Evolutionary conservation across 106 monocot species (phyloP), one percentile per base, ranked within the genome.

Genomic region (Dendrobium huoshanense): DNA sequence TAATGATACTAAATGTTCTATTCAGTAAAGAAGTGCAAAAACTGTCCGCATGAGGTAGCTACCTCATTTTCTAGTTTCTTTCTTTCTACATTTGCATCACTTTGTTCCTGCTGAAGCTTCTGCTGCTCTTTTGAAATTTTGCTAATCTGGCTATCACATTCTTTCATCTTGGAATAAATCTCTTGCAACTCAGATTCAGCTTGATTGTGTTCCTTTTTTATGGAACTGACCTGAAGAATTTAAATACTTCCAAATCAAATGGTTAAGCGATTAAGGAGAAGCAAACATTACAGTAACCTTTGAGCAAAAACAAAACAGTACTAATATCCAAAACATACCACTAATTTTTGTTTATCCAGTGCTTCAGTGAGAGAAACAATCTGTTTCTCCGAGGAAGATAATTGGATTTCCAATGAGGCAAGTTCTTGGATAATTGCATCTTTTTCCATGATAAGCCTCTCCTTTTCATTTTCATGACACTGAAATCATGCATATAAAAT

Each of bases 1-100:
- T 58, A 16, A 68, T 70, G 10, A 20, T 17, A 47, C 49, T 8
- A 42, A n/a, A 37, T 37, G 17, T 55, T 31, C 47, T 4, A 74
- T 68, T 9, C 59, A 24, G 29, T 29, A 72, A n/a, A 22, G 33
- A 70, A 37, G 13, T n/a, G 1, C 70, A 79, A 74, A 2, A 59
- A 48, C 18, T 29, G 79, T 19, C 29, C 75, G 47, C 13, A 31
- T 67, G 47, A 81, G 37, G 37, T 37, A 37, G 37, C 19, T 85
- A 95, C 99, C 95, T 99, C 95, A 87, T 99, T 88, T 93, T 99
- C 95, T 90, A 95, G 78, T 82, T 91, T 99, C 86, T 93, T 99
- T 82, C 84, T 89, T 48, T 93, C 93, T 77, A 99, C 83, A 82
- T 81, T 91, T 65, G 72, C 84, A 87, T 99, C 95, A 85, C 88